Conservation (phyloP, 257 asterid species). For the Solanum chiquidenum region DNA sequence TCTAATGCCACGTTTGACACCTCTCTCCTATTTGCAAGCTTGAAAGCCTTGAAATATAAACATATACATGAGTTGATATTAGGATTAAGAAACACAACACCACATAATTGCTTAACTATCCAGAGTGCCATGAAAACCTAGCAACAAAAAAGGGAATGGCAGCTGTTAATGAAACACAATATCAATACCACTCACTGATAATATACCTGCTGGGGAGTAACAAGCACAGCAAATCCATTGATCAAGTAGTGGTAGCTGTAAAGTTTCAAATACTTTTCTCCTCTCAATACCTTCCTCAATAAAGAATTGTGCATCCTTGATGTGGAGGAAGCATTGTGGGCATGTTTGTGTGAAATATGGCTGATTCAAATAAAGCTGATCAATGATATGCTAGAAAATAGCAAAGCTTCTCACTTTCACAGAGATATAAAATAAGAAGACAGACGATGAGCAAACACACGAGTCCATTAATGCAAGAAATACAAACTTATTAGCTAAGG, state of each 20-base stretch:
- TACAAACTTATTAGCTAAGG: neutral
- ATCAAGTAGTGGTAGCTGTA: conserved; percentile 88
- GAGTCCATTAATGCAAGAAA: neutral
- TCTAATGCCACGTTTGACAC: conserved; percentile 76
- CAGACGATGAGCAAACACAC: neutral
- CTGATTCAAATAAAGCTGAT: conserved; percentile 27
- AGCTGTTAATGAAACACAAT: neutral
- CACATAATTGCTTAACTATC: neutral
- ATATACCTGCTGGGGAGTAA: conserved; percentile 76
- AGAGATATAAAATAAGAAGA: neutral
- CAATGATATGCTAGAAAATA: neutral
- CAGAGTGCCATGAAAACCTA: neutral
- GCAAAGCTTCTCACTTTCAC: neutral
- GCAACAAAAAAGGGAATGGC: neutral
- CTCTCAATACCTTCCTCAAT: conserved; percentile 41
- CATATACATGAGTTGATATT: neutral
- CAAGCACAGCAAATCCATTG: conserved; percentile 89
- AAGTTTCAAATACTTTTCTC: conserved; percentile 79
- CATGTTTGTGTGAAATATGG: conserved; percentile 32
- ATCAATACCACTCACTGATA: neutral
- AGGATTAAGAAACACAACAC: neutral
- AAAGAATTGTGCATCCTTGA: conserved; percentile 73
- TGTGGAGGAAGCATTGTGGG: conserved; percentile 21
- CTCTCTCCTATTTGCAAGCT: conserved; percentile 63
- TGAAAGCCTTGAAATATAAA: conserved; percentile 49